Base-by-base conservation (phyloP, 176 grass and related monocot species). In the Themeda triandra region DNA sequence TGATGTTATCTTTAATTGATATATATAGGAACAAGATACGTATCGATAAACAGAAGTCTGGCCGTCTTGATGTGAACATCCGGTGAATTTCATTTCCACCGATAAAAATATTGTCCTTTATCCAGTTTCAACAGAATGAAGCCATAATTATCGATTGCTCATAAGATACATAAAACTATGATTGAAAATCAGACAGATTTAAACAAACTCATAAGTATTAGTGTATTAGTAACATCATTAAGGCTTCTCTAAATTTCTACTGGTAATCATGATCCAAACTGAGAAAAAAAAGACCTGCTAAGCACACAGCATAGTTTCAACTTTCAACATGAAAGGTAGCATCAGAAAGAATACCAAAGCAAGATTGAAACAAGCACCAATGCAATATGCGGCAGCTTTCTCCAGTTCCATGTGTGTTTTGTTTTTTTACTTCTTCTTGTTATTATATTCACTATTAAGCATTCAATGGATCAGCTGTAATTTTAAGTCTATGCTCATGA, bases 401-500 rank as follows among this genome's bases (percentile, higher is more conserved):
- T 82, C 41, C 37, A 48, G 29, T 64, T 65, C 42, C 24, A 4
- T 30, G 11, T 53, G 45, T 2, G 1, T 32, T 73, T 58, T 60
- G 8, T 83, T 24, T 66, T 77, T 66, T 13, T 19, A 58, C 78
- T 53, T 56, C 41, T 36, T 76, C 35, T 66, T 78, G 53, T 15
- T n/a, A n/a, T n/a, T 31, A 77, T 48, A 70, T 35, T 36, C 44
- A 82, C n/a, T n/a, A n/a, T n/a, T n/a, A n/a, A n/a, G n/a, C 13
- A 48, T 6, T 3, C 36, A 63, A 59, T 63, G 37, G 4, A 70
- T 28, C 9, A 8, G 69, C 10, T 35, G 13, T 73, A 42, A 73
- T 71, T 72, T 66, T 23, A 88, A 53, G 25, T 88, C 42, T 45
- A 65, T n/a, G 25, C 37, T 66, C 13, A 75, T 28, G 48, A 13